These are phyloP conservation scores for Paracoccidioides brasiliensis DNA, from an alignment of 2,329 filamentous ascomycete genomes.

Conservation along the genomic window DNA sequence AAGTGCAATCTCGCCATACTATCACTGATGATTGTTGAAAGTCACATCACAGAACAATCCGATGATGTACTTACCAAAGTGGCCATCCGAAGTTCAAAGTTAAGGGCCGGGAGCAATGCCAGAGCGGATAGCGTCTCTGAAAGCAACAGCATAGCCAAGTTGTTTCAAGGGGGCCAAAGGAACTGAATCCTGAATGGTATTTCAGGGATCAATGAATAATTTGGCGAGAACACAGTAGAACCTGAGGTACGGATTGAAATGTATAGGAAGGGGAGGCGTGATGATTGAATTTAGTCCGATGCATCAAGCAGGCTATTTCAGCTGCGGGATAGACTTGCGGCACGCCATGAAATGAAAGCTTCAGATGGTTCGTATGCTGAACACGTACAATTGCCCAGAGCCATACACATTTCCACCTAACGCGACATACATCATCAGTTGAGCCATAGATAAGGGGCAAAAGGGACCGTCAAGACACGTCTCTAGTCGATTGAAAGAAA, in stretches of 20 bases:
- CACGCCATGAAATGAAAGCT: constrained; percentile 36
- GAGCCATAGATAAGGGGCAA: constrained; percentile 29
- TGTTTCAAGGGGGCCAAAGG: constrained; percentile 9
- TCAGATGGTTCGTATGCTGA: constrained; percentile 43
- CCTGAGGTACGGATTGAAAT: constrained; percentile 30
- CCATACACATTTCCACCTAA: constrained; percentile 44
- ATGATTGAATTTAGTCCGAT: not conserved
- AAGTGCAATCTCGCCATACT: constrained; percentile 11
- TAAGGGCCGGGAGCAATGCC: constrained; percentile 36
- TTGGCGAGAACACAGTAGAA: constrained; percentile 39
- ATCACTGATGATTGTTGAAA: constrained; percentile 29
- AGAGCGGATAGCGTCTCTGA: not conserved
- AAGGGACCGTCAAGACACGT: not conserved
- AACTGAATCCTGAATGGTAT: constrained; percentile 33
- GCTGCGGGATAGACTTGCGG: constrained; percentile 39
- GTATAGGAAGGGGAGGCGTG: not conserved
- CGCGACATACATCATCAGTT: constrained; percentile 36
- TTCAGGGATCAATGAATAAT: constrained; percentile 37
- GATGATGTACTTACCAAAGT: constrained; percentile 28
- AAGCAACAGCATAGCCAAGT: constrained; percentile 6
- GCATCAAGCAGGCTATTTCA: not conserved
- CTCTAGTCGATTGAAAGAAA: not conserved
- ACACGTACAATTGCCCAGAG: constrained; percentile 40
- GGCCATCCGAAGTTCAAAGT: constrained; percentile 31
- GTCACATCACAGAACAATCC: constrained; percentile 28